These are phyloP conservation scores for Pichia eremophila DNA, from an alignment of 805 yeast genomes.

Conservation along the genomic window DNA sequence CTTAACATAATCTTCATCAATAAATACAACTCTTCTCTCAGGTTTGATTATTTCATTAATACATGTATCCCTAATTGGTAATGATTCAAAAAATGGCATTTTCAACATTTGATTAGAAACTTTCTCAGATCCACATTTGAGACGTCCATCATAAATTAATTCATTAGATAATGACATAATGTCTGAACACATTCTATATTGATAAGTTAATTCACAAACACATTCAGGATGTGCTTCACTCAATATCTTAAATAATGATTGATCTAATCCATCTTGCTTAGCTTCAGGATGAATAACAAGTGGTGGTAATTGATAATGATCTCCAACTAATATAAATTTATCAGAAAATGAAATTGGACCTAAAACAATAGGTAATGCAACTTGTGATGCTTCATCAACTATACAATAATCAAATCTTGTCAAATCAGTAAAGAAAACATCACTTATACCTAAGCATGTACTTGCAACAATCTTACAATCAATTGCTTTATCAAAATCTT, in stretches of 20 bases:
- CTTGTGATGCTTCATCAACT: slow-evolving; percentile 94
- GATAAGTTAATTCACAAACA: slow-evolving; percentile 69
- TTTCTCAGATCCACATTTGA: slow-evolving; percentile 61
- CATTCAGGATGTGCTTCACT: slow-evolving; percentile 66
- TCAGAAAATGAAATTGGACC: slow-evolving; percentile 79
- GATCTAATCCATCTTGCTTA: slow-evolving; percentile 51
- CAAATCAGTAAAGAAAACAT: slow-evolving; percentile 45
- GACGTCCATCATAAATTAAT: slow-evolving; percentile 63
- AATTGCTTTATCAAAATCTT: slow-evolving; percentile 39
- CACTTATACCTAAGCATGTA: slow-evolving; percentile 73
- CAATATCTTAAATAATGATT: slow-evolving; percentile 66
- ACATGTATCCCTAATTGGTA: slow-evolving; percentile 12
- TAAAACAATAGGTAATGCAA: slow-evolving; percentile 80
- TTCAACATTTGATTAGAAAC: slow-evolving; percentile 53
- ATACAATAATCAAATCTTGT: slow-evolving; percentile 81
- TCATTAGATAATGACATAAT: slow-evolving; percentile 77
- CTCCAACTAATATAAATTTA: slow-evolving; percentile 89
- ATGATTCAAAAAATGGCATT: slow-evolving; percentile 34
- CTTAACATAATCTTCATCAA: slow-evolving; percentile 66
- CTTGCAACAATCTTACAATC: slow-evolving; percentile 73
- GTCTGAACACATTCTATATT: slow-evolving; percentile 88
- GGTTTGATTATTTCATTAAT: slow-evolving; percentile 38
- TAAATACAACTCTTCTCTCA: slow-evolving; percentile 56
- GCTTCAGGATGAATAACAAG: slow-evolving; percentile 66
- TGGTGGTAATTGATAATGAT: slow-evolving; percentile 90